A percentile compares a stretch with the other conserved stretches of the same genome.
phyloP scores from a whole-genome alignment of 371 early-diverging fungal genomes.

The Mucor plumbeus region DNA sequence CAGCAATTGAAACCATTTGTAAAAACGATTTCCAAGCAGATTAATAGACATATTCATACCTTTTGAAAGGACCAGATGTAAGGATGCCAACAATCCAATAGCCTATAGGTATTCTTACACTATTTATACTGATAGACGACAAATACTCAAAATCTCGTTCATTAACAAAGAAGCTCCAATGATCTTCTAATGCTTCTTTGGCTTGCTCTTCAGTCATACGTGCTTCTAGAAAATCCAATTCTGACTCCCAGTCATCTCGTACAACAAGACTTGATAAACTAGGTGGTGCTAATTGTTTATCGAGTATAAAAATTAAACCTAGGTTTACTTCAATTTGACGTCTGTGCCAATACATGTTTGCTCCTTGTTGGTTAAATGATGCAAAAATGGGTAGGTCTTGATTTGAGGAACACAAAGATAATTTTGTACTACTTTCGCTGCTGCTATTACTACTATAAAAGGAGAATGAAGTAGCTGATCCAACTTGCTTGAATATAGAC shows the following conservation, averaged over 20 bases:
- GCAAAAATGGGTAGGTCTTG: not conserved
- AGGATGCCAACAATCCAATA: slow-evolving; percentile 59
- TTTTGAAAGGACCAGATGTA: slow-evolving; percentile 25
- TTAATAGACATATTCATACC: slow-evolving; percentile 36
- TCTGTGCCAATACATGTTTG: slow-evolving; percentile 35
- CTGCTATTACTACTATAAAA: not conserved
- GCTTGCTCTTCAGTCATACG: slow-evolving; percentile 51
- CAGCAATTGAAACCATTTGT: slow-evolving; percentile 54
- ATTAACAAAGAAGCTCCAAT: slow-evolving; percentile 66
- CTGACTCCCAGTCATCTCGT: not conserved
- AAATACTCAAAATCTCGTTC: slow-evolving; percentile 62
- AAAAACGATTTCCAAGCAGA: slow-evolving; percentile 51
- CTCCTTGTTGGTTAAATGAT: slow-evolving; percentile 25
- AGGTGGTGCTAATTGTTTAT: slow-evolving; percentile 58
- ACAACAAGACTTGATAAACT: slow-evolving; percentile 21
- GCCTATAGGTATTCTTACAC: slow-evolving; percentile 71
- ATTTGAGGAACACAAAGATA: not conserved
- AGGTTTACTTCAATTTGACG: slow-evolving; percentile 63
- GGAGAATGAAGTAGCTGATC: not conserved
- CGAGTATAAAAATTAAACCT: slow-evolving; percentile 67
- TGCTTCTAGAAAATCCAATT: slow-evolving; percentile 13
- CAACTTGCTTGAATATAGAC: not conserved
- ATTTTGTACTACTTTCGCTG: not conserved
- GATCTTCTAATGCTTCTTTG: slow-evolving; percentile 44
- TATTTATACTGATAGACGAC: slow-evolving; percentile 61